phyloP scores from a whole-genome alignment of 1,139 yeast genomes.

The Tardiomyces digboiensis region DNA sequence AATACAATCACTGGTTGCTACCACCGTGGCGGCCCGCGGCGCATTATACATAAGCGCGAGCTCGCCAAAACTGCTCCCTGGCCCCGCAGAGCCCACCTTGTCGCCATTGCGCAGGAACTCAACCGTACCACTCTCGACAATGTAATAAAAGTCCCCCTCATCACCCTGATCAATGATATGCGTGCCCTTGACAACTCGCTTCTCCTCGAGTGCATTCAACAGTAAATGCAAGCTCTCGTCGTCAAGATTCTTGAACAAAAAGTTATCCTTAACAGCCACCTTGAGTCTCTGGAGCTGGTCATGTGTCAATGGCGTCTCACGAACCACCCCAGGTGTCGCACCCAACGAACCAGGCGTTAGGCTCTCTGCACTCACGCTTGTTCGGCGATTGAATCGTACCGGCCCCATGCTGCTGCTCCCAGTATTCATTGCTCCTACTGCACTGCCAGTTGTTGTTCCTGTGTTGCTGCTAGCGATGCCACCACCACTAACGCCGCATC shows the following conservation, averaged over 20 bases:
- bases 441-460: background rate
- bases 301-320: conserved; percentile 1
- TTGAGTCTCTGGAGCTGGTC: conserved; percentile 41
- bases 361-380: conserved; percentile 74
- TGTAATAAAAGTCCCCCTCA: conserved; percentile 91
- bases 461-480: conserved; percentile 1
- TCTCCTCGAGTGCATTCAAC: conserved; percentile 72
- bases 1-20: conserved; percentile 59
- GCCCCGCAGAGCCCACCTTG: conserved; percentile 64
- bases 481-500: too few relatives aligned
- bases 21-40: conserved; percentile 95
- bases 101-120: conserved; percentile 69
- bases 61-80: conserved; percentile 94
- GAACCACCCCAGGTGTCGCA: conserved; percentile 32
- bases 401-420: background rate
- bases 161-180: conserved; percentile 89
- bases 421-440: background rate
- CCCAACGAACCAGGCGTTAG: conserved; percentile 30
- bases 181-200: conserved; percentile 46
- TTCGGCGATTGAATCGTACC: conserved; percentile 73
- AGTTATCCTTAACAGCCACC: conserved; percentile 66
- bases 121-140: conserved; percentile 78
- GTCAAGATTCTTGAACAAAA: conserved; percentile 71
- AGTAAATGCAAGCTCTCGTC: conserved; percentile 67
- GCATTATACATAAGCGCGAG: conserved; percentile 96